Evolutionary conservation across 2,329 filamentous ascomycete genomes (phyloP).

Genomic region (Endocalyx cinctus): DNA sequence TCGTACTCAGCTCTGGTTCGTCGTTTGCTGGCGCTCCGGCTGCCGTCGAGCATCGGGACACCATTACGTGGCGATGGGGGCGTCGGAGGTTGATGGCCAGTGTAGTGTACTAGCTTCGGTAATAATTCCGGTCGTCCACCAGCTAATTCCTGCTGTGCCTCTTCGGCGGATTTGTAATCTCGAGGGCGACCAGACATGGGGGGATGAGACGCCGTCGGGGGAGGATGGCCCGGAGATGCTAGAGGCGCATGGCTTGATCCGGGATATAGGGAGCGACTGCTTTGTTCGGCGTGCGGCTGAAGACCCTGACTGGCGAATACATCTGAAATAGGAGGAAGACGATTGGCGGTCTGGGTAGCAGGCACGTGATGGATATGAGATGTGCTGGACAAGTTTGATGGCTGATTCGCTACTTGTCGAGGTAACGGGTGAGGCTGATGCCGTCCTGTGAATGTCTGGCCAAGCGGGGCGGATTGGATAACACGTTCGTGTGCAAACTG

Average conservation of each 20-base stretch:
- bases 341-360: slow-evolving; percentile 83
- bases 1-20: slow-evolving; percentile 88
- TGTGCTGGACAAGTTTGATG: slow-evolving; percentile 75
- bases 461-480: slow-evolving; percentile 91
- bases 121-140: slow-evolving; percentile 89
- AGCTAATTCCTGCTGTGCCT: slow-evolving; percentile 84
- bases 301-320: slow-evolving; percentile 79
- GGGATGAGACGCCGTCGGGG: slow-evolving; percentile 41
- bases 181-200: slow-evolving; percentile 62
- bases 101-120: slow-evolving; percentile 93
- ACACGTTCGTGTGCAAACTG: slow-evolving; percentile 92
- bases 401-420: slow-evolving; percentile 74
- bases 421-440: slow-evolving; percentile 73
- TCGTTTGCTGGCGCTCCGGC: slow-evolving; percentile 62
- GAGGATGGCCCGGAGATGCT: slow-evolving; percentile 72
- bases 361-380: slow-evolving; percentile 90
- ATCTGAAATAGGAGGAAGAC: slow-evolving; percentile 87
- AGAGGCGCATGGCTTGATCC: slow-evolving; percentile 63
- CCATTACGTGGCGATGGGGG: slow-evolving; percentile 73
- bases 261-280: slow-evolving; percentile 50
- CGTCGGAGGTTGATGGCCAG: slow-evolving; percentile 86
- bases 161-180: slow-evolving; percentile 93
- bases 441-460: slow-evolving; percentile 91
- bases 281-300: slow-evolving; percentile 53
- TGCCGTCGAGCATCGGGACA: slow-evolving; percentile 39